A percentile compares a stretch with the other conserved stretches of the same genome.
phyloP scores from a whole-genome alignment of 106 monocot species.

The Amphibolis antarctica region DNA sequence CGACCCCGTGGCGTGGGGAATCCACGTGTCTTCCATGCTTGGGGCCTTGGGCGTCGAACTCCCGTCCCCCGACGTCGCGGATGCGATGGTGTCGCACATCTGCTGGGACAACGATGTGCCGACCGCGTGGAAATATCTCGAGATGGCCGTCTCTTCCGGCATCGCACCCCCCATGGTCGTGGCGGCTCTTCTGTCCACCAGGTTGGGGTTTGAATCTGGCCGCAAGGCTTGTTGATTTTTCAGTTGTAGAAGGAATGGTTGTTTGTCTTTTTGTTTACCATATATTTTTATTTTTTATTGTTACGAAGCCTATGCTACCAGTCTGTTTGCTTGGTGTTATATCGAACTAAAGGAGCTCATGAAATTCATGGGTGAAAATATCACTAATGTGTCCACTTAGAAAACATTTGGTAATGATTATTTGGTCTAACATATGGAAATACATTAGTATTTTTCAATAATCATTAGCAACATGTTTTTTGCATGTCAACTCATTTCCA shows the following conservation, averaged over 20 bases:
- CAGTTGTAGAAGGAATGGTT: neutral
- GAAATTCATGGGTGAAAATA: too few relatives aligned
- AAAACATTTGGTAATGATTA: too few relatives aligned
- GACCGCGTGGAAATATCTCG: constrained; percentile 74
- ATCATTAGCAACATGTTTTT: too few relatives aligned
- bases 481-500: too few relatives aligned
- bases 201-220: constrained; percentile 19
- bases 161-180: constrained; percentile 52
- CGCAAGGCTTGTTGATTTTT: too few relatives aligned
- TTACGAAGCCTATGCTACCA: too few relatives aligned
- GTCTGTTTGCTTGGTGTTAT: too few relatives aligned
- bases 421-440: too few relatives aligned
- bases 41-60: constrained; percentile 9
- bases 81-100: constrained; percentile 27
- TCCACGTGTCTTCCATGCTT: constrained; percentile 11
- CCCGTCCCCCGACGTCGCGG: constrained; percentile 30
- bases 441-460: too few relatives aligned
- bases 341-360: too few relatives aligned
- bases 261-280: neutral
- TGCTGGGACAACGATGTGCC: constrained; percentile 40
- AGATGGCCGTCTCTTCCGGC: constrained; percentile 39
- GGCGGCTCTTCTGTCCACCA: constrained; percentile 65
- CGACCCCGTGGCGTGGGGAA: constrained; percentile 24
- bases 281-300: neutral
- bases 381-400: too few relatives aligned